Percentiles rank a stretch among this genome's conserved stretches.
phyloP scores from a whole-genome alignment of 2,329 filamentous ascomycete species.

The Penicillium sp. region DNA sequence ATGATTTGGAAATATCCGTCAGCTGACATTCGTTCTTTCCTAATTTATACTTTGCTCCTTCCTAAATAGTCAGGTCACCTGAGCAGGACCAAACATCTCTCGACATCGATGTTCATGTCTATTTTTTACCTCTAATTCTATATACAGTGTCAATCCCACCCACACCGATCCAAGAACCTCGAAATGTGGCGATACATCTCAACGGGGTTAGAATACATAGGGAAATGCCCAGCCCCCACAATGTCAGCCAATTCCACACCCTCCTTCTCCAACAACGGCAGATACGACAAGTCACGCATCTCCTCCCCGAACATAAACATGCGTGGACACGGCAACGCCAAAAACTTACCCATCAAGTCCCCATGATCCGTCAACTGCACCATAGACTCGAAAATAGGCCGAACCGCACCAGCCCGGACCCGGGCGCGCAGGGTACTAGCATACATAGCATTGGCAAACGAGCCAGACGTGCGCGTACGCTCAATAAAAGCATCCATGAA shows the following conservation, averaged over 20 bases:
- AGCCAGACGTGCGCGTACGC: constrained; percentile 9
- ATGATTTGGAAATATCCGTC: too few relatives aligned
- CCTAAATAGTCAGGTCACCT: not conserved
- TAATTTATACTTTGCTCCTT: not conserved
- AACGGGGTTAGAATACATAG: constrained; percentile 29
- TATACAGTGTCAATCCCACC: not conserved
- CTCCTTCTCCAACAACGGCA: constrained; percentile 12
- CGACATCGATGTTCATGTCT: not conserved
- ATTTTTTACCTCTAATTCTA: not conserved
- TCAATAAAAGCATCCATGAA: constrained; percentile 23
- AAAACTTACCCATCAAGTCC: constrained; percentile 18
- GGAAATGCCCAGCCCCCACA: constrained; percentile 23
- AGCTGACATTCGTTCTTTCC: too few relatives aligned
- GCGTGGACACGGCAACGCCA: constrained; percentile 12
- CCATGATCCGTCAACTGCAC: constrained; percentile 22
- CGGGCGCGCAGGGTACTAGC: constrained; percentile 17
- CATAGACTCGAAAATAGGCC: constrained; percentile 26
- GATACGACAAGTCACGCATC: constrained; percentile 20
- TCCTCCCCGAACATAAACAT: constrained; percentile 28
- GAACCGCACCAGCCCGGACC: constrained; percentile 17
- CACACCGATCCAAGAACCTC: constrained; percentile 12
- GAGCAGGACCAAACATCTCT: not conserved
- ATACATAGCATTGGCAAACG: constrained; percentile 20
- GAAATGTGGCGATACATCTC: constrained; percentile 25
- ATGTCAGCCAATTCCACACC: constrained; percentile 25